Conservation (phyloP, 1,284 basidiomycete species). For the Ustilago cynodontis region DNA sequence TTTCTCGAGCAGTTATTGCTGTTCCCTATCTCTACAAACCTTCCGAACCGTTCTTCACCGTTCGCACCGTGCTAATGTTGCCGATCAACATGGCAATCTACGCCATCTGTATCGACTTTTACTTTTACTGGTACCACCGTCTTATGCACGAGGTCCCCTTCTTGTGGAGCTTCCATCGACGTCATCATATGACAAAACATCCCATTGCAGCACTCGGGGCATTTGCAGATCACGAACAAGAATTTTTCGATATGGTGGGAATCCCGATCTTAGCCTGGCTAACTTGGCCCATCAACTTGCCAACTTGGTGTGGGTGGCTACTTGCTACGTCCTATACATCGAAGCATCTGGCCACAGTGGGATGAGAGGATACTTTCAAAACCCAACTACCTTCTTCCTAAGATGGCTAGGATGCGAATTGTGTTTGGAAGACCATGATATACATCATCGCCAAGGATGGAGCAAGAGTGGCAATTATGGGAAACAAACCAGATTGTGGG, state of each 20-base stretch:
- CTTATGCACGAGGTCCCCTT: conserved; percentile 54
- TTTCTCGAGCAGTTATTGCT: conserved; percentile 29
- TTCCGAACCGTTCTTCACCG: conserved; percentile 15
- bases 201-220: conserved; percentile 57
- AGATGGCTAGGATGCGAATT: conserved; percentile 56
- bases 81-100: conserved; percentile 48
- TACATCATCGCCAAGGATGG: conserved; percentile 68
- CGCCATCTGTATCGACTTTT: conserved; percentile 54
- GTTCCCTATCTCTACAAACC: conserved; percentile 45
- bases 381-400: conserved; percentile 55
- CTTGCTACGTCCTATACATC: conserved; percentile 43
- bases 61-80: conserved; percentile 24
- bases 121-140: conserved; percentile 65
- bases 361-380: conserved; percentile 57
- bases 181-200: conserved; percentile 63
- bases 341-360: conserved; percentile 58
- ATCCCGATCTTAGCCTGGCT: conserved; percentile 57
- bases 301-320: conserved; percentile 44
- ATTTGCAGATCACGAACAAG: conserved; percentile 62
- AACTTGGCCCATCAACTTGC: conserved; percentile 50
- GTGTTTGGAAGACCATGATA: conserved; percentile 66
- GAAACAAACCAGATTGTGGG: conserved; percentile 67
- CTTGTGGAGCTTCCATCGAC: conserved; percentile 54
- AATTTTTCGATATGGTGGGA: conserved; percentile 58
- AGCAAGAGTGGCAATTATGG: conserved; percentile 61